Evolutionary conservation across 2,329 filamentous ascomycete genomes (phyloP), one percentile per base, ranked within the genome.

Genomic region (Epichloe brachyelytri): DNA sequence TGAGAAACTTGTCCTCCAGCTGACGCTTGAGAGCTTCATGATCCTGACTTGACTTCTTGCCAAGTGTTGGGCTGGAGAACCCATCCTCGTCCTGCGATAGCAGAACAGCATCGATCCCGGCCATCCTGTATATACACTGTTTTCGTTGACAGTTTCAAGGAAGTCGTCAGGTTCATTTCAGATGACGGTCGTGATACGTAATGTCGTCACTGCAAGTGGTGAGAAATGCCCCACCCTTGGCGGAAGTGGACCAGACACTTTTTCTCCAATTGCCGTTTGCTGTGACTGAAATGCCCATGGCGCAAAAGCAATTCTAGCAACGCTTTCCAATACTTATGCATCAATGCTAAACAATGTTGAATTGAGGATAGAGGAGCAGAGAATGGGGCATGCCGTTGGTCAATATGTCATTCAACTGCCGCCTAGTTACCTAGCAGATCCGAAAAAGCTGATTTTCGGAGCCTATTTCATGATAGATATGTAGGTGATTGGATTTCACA

Each of bases 1-100:
- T 81, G 26, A 98, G 73, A 61, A 91, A 93, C 45, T 86, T 82
- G 50, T 76, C 63, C 68, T 95, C 88, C 5, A 97, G 76, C 54
- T 82, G 76, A 44, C 72, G 71, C 67, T 87, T 87, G 54, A 91
- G 71, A 34, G 76, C 75, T n/a, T 80, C 73, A 39, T 76, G 74
- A 67, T 76, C 74, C 66, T 75, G 63, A 17, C 51, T 40, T 12
- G 44, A 47, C 4, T 56, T 57, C 10, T 50, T 50, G 48, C 40
- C 30, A 26, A 37, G 15, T n/a, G 15, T n/a, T 10, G 14, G 53
- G 50, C 49, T 19, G 46, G 43, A 40, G 43, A 47, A 43, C 20
- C 49, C 56, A 34, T 51, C 55, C 30, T 57, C 54, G n/a, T 59
- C 55, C 54, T 65, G 59, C 43, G 55, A 56, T 22, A 59, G 52